Percentiles rank a stretch among this genome's conserved stretches.
These are phyloP conservation scores for Stephania japonica DNA, from an alignment of 164 flowering plant species.

Conservation along the genomic window DNA sequence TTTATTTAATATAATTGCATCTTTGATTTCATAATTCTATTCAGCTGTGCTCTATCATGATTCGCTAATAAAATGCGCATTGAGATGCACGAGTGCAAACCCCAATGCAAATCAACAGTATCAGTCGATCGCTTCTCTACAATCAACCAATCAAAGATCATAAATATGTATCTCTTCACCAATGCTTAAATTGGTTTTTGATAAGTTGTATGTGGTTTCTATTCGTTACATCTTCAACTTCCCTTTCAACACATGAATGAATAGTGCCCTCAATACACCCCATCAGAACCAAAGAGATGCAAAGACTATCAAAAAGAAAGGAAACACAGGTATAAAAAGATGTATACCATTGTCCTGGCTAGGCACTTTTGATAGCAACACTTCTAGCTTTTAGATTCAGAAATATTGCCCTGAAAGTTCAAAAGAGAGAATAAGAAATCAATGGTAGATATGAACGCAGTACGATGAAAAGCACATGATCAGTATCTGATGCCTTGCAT, in stretches of 20 bases:
- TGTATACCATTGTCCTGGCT: constrained; percentile 12
- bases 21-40: no score
- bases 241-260: neutral
- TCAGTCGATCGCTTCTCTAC: no score
- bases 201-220: no score
- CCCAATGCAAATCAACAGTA: no score
- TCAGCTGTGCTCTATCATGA: no score
- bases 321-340: neutral
- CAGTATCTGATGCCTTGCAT: neutral
- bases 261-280: no score
- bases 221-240: neutral
- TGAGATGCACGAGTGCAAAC: no score
- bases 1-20: no score
- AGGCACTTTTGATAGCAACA: constrained; percentile 39
- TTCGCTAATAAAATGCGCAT: no score
- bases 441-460: neutral
- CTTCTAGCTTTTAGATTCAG: constrained; percentile 62
- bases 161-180: neutral
- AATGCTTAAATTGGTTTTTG: neutral
- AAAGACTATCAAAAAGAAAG: neutral
- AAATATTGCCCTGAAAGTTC: constrained; percentile 50
- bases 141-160: neutral
- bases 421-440: neutral
- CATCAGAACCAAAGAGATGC: neutral
- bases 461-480: neutral